phyloP scores from a whole-genome alignment of 2,329 filamentous ascomycete species.

The Lasiodiplodia sp. region DNA sequence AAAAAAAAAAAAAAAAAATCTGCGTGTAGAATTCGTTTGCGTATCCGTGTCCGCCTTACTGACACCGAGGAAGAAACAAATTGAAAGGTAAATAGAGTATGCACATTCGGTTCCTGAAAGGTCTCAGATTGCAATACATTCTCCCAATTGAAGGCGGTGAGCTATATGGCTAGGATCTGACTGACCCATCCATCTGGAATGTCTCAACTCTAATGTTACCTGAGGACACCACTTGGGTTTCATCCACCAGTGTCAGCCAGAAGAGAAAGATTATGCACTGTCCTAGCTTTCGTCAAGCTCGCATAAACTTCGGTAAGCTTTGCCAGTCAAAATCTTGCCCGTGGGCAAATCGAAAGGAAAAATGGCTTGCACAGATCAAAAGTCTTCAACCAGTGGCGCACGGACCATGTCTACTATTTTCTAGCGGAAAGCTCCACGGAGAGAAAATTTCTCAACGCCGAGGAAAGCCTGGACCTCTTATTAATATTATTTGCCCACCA shows the following conservation, averaged over 20 bases:
- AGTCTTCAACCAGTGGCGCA: not conserved
- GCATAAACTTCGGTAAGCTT: not conserved
- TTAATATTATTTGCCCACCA: not conserved
- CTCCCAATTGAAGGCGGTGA: no score
- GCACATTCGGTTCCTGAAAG: no score
- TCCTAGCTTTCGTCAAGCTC: not conserved
- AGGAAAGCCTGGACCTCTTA: not conserved
- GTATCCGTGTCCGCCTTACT: no score
- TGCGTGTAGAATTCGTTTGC: not conserved
- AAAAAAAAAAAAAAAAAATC: no score
- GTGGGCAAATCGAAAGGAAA: not conserved
- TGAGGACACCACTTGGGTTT: no score
- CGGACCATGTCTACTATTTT: not conserved
- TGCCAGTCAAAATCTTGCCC: not conserved
- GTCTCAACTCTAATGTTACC: not conserved
- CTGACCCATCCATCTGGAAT: not conserved
- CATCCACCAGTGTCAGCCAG: not conserved
- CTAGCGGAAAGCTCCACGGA: constrained; percentile 1
- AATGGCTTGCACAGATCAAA: not conserved
- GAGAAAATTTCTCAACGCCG: not conserved
- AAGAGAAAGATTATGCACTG: not conserved
- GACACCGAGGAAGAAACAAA: no score
- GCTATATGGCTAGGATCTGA: not conserved
- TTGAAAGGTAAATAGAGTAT: no score
- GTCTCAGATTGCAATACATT: no score